Base-by-base conservation (phyloP, 768 basidiomycete species). In the Sporobolomyces roseus region DNA sequence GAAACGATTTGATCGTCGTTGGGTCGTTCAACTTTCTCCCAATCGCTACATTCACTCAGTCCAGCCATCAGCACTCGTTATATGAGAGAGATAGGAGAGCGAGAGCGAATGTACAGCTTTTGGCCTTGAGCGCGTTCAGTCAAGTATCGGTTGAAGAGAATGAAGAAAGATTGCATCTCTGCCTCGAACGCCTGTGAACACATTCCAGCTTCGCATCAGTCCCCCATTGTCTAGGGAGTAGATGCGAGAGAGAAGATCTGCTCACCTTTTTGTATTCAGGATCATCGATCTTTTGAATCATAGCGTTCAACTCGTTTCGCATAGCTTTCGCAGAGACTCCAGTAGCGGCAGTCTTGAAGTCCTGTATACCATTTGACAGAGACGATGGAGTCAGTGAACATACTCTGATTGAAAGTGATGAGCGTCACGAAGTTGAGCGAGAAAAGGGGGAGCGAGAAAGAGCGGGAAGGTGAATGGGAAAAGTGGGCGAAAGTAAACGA, bases 91-190 rank as follows among this genome's bases (percentile, higher is more conserved):
- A 14, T 19, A 14, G 27, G 41, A 16, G 50, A 30, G 36, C 36
- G 27, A 23, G 30, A 23, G 25, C 19, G 16, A 45, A 77, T 88
- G 66, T 76, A 94, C 92, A 96, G 87, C 80, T 91, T 88, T 75
- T 86, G 83, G 78, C 85, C 86, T 81, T 88, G 87, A 45, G 92
- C 91, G 71, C 88, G 87, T 79, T 96, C 91, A 27, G 86, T 81
- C 73, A 96, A 87, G 81, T 92, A 96, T 74, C 93, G 89, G 78
- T 90, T 93, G 84, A 94, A 93, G 75, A 97, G 89, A 75, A 87
- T 86, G 84, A 92, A 93, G 84, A 96, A 97, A 66, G 88, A 87
- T 79, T 91, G 88, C 92, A 97, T 94, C 82, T 98, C 92, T 46
- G 86, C 87, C 80, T 91, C 88, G 81, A 97, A 96, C 16, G 87